A percentile compares a stretch with the other conserved stretches of the same genome.
These are phyloP conservation scores for Russula virescens DNA, from an alignment of 768 basidiomycete genomes.

Conservation along the genomic window DNA sequence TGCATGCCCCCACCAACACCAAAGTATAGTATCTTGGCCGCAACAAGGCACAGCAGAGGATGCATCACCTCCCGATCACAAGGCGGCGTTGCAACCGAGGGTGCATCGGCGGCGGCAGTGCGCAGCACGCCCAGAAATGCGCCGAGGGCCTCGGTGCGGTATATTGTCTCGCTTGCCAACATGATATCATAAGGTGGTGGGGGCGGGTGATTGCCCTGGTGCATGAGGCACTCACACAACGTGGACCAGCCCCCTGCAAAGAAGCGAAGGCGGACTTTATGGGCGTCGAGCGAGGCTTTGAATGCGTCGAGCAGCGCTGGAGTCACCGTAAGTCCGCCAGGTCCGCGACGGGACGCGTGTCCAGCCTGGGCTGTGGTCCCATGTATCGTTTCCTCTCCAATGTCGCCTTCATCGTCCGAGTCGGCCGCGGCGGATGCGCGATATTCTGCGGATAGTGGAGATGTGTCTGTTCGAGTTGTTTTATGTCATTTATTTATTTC, in stretches of 20 bases:
- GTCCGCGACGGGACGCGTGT: slow-evolving; percentile 17
- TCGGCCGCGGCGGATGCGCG: slow-evolving; percentile 30
- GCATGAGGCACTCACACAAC: slow-evolving; percentile 29
- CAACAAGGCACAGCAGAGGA: slow-evolving; percentile 58
- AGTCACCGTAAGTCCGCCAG: slow-evolving; percentile 63
- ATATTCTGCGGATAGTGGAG: slow-evolving; percentile 48
- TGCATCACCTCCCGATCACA: neutral
- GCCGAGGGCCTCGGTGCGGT: slow-evolving; percentile 57
- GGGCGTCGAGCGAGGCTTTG: slow-evolving; percentile 44
- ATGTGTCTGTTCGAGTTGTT: slow-evolving; percentile 44
- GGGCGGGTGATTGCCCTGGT: slow-evolving; percentile 26
- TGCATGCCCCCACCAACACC: slow-evolving; percentile 87
- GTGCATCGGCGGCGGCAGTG: slow-evolving; percentile 1
- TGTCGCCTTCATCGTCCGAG: slow-evolving; percentile 25
- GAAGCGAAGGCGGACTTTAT: slow-evolving; percentile 61
- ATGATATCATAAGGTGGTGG: slow-evolving; percentile 54
- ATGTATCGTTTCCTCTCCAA: slow-evolving; percentile 1
- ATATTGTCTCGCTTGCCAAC: slow-evolving; percentile 92
- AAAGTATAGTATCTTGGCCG: slow-evolving; percentile 90
- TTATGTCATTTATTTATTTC: neutral
- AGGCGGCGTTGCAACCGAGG: neutral
- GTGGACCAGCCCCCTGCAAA: slow-evolving; percentile 78
- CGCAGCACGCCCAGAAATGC: slow-evolving; percentile 53
- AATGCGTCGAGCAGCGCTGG: slow-evolving; percentile 62
- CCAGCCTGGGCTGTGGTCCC: neutral